Conservation (phyloP, 768 basidiomycete species). For the Tulasnella sp. region DNA sequence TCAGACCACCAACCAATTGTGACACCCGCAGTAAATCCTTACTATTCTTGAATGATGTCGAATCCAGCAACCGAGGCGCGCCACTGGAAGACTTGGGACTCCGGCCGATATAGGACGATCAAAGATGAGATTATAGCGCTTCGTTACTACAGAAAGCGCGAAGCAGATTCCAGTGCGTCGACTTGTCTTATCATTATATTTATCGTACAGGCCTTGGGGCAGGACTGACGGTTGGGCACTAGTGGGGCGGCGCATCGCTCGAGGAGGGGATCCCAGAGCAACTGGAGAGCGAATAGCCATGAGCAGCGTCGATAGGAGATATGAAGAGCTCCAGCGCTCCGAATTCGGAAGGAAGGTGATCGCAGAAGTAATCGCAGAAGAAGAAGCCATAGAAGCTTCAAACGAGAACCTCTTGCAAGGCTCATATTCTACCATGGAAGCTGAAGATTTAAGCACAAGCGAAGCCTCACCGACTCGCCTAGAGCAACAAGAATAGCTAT, state of each 20-base stretch:
- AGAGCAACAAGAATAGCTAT: background rate
- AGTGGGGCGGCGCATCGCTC: background rate
- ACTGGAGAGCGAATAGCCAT: background rate
- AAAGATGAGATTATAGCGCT: background rate
- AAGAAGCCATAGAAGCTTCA: background rate
- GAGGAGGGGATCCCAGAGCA: conserved; percentile 5
- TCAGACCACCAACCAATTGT: background rate
- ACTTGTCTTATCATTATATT: background rate
- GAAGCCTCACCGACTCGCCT: background rate
- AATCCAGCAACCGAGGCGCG: background rate
- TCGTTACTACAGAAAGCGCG: background rate
- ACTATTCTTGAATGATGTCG: background rate
- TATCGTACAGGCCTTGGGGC: background rate
- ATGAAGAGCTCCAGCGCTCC: background rate
- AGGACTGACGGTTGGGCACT: background rate
- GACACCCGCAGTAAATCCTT: background rate
- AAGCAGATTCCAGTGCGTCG: background rate
- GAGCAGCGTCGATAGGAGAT: background rate
- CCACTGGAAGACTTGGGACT: background rate
- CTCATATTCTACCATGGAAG: background rate
- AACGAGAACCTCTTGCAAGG: background rate
- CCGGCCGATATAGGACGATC: background rate
- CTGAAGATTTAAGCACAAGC: background rate
- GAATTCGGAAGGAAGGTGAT: conserved; percentile 1
- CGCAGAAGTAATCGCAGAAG: background rate